These are phyloP conservation scores for Dictyophora rubrovolvata DNA, from an alignment of 768 basidiomycete genomes.

Conservation along the genomic window DNA sequence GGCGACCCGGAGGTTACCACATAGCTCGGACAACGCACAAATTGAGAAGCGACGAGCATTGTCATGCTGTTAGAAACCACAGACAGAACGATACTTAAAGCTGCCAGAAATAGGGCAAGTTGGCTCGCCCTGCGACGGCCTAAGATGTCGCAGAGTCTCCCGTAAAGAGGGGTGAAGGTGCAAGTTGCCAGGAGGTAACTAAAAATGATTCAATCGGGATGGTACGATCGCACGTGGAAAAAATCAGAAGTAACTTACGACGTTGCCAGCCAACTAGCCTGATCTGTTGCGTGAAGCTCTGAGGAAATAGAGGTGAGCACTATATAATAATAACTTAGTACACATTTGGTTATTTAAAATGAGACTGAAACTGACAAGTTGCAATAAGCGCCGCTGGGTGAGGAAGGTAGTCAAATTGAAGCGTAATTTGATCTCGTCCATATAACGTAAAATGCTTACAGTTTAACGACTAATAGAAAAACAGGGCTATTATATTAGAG, in stretches of 20 bases:
- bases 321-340: neutral
- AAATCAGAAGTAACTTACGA: neutral
- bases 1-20: neutral
- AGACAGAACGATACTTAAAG: neutral
- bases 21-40: neutral
- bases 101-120: neutral
- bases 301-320: neutral
- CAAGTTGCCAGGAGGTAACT: constrained; percentile 2
- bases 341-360: neutral
- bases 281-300: neutral
- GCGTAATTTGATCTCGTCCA: too few species aligned
- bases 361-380: neutral
- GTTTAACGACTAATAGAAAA: too few species aligned
- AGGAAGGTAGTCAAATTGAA: neutral
- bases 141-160: neutral
- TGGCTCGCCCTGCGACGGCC: neutral
- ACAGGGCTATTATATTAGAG: too few species aligned
- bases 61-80: neutral
- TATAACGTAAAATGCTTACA: too few species aligned
- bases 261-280: neutral
- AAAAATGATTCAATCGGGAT: neutral
- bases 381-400: neutral
- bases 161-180: neutral
- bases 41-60: neutral
- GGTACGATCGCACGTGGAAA: neutral